Conservation (phyloP, 306 rosid genomes). For the Cicer yamashitae region DNA sequence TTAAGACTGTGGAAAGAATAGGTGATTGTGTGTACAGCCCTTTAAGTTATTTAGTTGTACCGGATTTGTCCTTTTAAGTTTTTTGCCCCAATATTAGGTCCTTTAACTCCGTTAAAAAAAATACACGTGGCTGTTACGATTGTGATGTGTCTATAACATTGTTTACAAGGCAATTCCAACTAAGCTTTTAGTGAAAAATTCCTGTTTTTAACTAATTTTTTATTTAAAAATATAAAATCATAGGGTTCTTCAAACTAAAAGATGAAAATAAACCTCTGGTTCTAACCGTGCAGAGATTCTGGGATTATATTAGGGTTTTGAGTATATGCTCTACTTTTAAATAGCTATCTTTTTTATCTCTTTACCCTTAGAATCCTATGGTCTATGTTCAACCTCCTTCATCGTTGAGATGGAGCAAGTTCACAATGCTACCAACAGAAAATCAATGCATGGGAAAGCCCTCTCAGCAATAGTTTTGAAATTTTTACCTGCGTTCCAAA, state of each 20-base stretch:
- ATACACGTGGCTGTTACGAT: no score
- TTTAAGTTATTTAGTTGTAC: no score
- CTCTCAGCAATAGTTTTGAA: slow-evolving; percentile 41
- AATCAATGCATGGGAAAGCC: slow-evolving; percentile 60
- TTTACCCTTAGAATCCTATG: slow-evolving; percentile 50
- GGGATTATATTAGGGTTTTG: slow-evolving; percentile 61
- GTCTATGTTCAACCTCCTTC: slow-evolving; percentile 36
- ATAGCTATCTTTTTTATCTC: slow-evolving; percentile 57
- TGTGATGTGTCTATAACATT: no score
- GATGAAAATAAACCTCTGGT: slow-evolving; percentile 32
- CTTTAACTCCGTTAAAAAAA: no score
- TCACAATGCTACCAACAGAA: slow-evolving; percentile 64
- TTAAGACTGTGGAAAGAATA: neutral
- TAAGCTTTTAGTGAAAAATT: no score
- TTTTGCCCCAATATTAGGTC: no score
- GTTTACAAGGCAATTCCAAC: no score
- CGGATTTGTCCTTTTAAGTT: no score
- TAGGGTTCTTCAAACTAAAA: no score
- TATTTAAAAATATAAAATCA: no score
- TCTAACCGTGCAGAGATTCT: slow-evolving; percentile 38
- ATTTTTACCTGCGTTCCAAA: neutral
- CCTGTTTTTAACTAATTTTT: no score
- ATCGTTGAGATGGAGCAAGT: slow-evolving; percentile 15
- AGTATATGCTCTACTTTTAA: slow-evolving; percentile 62
- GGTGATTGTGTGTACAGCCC: neutral